Conservation (phyloP, 768 basidiomycete genomes). For the Amanita subjunquillea region DNA sequence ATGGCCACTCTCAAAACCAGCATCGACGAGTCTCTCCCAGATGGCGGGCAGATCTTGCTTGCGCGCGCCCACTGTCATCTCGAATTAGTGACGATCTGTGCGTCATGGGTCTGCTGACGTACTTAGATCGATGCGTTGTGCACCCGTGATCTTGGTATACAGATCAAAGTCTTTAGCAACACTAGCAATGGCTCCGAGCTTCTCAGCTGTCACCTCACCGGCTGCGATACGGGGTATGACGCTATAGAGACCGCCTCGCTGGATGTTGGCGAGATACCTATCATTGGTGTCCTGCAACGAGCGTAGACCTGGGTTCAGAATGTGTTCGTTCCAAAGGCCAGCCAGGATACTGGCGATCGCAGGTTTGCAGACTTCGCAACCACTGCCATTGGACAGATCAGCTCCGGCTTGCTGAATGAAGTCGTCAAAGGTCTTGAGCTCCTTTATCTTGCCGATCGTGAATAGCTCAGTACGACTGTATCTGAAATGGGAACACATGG, state of each 20-base stretch:
- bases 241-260: slow-evolving; percentile 60
- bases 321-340: slow-evolving; percentile 48
- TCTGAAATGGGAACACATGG: slow-evolving; percentile 57
- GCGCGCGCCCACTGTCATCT: slow-evolving; percentile 29
- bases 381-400: slow-evolving; percentile 32
- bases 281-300: slow-evolving; percentile 70
- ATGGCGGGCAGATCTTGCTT: slow-evolving; percentile 63
- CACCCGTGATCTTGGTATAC: slow-evolving; percentile 40
- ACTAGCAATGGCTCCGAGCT: slow-evolving; percentile 50
- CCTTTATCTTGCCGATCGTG: slow-evolving; percentile 53
- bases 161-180: slow-evolving; percentile 59
- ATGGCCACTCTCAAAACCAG: slow-evolving; percentile 70
- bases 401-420: slow-evolving; percentile 42
- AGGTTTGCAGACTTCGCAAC: slow-evolving; percentile 71
- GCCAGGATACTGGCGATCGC: slow-evolving; percentile 45
- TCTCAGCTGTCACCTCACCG: slow-evolving; percentile 62
- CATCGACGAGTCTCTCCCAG: slow-evolving; percentile 49
- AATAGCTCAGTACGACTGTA: slow-evolving; percentile 61
- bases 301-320: slow-evolving; percentile 54
- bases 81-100: not conserved
- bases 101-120: not conserved
- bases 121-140: slow-evolving; percentile 3
- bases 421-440: slow-evolving; percentile 41
- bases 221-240: slow-evolving; percentile 65
- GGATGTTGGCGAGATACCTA: slow-evolving; percentile 61